phyloP scores from a whole-genome alignment of 1,284 basidiomycete species.

The Papiliotrema terrestris region DNA sequence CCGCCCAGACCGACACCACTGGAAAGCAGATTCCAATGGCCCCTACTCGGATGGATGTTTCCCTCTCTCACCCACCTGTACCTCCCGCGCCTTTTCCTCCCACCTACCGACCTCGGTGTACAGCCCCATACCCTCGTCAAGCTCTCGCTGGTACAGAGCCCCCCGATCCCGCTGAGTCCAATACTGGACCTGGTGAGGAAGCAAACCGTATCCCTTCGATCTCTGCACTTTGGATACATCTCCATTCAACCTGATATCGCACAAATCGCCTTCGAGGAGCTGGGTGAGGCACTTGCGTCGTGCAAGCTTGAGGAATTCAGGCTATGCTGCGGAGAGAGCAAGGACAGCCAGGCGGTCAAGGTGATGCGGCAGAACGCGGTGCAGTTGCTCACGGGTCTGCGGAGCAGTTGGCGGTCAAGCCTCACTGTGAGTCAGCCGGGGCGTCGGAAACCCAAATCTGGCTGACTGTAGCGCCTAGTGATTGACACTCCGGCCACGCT shows the following conservation, averaged over 20 bases:
- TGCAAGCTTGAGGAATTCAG: not conserved
- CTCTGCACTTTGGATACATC: constrained; percentile 22
- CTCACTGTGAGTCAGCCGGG: constrained; percentile 12
- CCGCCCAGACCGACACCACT: constrained; percentile 8
- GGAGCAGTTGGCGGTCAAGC: constrained; percentile 10
- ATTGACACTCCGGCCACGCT: constrained; percentile 11
- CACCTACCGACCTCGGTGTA: constrained; percentile 3
- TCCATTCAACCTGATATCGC: not conserved
- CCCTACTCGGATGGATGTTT: constrained; percentile 12
- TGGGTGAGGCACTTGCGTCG: not conserved
- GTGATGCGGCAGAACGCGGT: constrained; percentile 8
- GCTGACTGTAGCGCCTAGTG: constrained; percentile 7
- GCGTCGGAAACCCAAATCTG: too few relatives aligned
- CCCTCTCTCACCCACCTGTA: constrained; percentile 29
- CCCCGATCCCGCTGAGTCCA: constrained; percentile 20
- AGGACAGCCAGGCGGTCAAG: not conserved
- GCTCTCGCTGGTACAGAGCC: constrained; percentile 16
- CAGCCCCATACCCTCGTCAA: constrained; percentile 7
- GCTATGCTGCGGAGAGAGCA: not conserved
- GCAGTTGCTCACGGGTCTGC: constrained; percentile 9
- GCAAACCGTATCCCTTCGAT: constrained; percentile 11
- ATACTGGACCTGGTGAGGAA: constrained; percentile 11
- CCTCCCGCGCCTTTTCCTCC: constrained; percentile 22
- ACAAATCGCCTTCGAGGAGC: constrained; percentile 6
- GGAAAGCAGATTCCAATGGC: constrained; percentile 16